These are phyloP conservation scores for Sarcodon sp. DNA, from an alignment of 768 basidiomycete genomes.

Conservation along the genomic window DNA sequence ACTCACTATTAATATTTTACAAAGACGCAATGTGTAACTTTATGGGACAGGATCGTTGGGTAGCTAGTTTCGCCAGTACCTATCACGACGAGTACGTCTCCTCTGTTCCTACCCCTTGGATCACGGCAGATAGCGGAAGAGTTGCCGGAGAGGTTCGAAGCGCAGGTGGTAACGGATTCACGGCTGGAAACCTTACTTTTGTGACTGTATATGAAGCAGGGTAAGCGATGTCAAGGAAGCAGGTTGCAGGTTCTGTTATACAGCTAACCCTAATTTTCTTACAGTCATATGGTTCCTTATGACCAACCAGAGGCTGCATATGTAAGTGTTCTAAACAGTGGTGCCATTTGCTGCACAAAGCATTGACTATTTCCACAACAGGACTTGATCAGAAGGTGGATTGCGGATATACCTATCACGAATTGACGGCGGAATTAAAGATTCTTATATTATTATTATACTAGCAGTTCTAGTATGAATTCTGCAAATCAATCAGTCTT, in stretches of 20 bases:
- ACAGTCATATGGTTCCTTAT: conserved; percentile 80
- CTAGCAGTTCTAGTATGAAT: too few relatives aligned
- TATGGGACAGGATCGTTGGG: conserved; percentile 68
- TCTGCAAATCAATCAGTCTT: not conserved
- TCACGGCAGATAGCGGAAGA: conserved; percentile 35
- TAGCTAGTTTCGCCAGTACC: conserved; percentile 44
- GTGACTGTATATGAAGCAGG: conserved; percentile 73
- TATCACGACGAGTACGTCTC: conserved; percentile 50
- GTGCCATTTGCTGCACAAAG: not conserved
- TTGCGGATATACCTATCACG: conserved; percentile 35
- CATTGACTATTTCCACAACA: conserved; percentile 11
- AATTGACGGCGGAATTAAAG: not conserved
- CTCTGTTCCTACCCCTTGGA: conserved; percentile 41
- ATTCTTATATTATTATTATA: too few relatives aligned
- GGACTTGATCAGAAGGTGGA: conserved; percentile 53
- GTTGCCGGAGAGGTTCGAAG: conserved; percentile 56
- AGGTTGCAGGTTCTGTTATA: not conserved
- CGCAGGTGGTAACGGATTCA: conserved; percentile 48
- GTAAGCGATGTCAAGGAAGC: conserved; percentile 23
- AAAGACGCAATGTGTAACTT: not conserved
- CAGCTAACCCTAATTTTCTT: conserved; percentile 5
- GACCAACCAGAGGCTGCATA: conserved; percentile 84
- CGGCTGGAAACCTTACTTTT: conserved; percentile 79
- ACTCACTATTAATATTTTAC: not conserved
- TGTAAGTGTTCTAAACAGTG: conserved; percentile 26